Percentiles rank a stretch among this genome's conserved stretches.
phyloP scores from a whole-genome alignment of 306 rosid genomes.

The Quercus suber region DNA sequence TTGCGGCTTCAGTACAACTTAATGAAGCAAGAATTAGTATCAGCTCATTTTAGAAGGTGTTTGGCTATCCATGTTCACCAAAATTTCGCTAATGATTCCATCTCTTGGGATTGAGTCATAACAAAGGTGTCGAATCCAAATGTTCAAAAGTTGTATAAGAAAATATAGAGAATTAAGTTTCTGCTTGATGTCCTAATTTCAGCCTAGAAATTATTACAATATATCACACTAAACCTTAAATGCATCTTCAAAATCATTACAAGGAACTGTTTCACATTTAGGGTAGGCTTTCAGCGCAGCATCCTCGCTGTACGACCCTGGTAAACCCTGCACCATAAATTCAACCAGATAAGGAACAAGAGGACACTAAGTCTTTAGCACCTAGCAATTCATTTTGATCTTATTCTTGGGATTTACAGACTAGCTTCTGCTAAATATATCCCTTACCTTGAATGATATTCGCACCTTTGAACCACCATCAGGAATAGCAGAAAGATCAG shows the following conservation, averaged over 20 bases:
- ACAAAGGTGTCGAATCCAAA: background rate
- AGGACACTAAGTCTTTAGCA: conserved; percentile 2
- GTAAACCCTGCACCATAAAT: conserved; percentile 53
- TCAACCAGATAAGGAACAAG: conserved; percentile 27
- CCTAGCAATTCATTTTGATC: background rate
- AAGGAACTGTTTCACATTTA: conserved; percentile 62
- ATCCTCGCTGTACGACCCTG: conserved; percentile 66
- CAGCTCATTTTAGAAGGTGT: conserved; percentile 4
- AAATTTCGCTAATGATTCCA: background rate
- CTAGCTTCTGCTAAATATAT: background rate
- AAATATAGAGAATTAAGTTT: background rate
- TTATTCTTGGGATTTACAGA: background rate
- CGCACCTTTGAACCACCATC: conserved; percentile 39
- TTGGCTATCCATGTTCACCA: background rate
- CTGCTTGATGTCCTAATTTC: background rate
- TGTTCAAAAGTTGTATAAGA: background rate
- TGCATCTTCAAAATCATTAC: conserved; percentile 64
- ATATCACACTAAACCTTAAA: conserved; percentile 48
- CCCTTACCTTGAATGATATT: conserved; percentile 56
- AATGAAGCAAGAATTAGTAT: background rate
- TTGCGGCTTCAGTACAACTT: too few species aligned
- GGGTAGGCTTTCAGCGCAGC: conserved; percentile 75
- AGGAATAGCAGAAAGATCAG: conserved; percentile 43
- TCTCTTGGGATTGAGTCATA: background rate
- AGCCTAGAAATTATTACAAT: background rate